Base-by-base conservation (phyloP, 1,284 basidiomycete genomes). In the Tremellales sp. region DNA sequence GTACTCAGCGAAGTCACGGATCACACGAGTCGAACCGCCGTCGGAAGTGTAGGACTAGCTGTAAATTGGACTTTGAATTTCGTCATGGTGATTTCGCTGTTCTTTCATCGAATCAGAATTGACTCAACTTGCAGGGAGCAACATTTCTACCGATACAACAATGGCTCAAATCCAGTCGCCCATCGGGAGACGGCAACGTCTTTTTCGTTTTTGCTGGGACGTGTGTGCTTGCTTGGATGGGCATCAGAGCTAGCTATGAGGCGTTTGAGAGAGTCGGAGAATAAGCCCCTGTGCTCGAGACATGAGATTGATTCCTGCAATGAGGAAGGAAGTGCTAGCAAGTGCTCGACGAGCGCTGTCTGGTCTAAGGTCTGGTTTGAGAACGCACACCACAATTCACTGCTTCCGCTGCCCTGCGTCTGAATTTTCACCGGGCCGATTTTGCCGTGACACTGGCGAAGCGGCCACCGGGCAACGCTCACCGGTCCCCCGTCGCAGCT, bases 51-150 rank as follows among this genome's bases (percentile, higher is more conserved):
- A 13, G 67, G 60, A 2, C 41, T 68, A 1, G 59, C 59, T 2
- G 16, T 70, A 27, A 70, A 70, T 39, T 70, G 66, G 66, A 48
- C 46, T 10, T 51, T 51, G 22, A 66, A 63, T 39, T 70, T 70
- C 41, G 45, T 50, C 29, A 60, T 68, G 45, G 54, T 51, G 18
- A 33, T 53, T 48, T 19, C 9, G 12, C 8, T 18, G 13, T 19
- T 38, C 8, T 13, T 6, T 31, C 25, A 10, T 18, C 12, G 12
- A 5, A 4, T 37, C 19, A 36, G 34, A n/a, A 21, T 13, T 32
- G 5, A 4, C 27, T 24, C 22, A 14, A 29, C 31, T 7, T 26
- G 16, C 48, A 58, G 56, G 59, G 65, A 7, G 50, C 60, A 2
- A 41, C 50, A 3, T 70, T 68, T 50, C 46, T 66, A 12, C 68